Percentiles rank a stretch among this genome's conserved stretches.
phyloP scores from a whole-genome alignment of 805 yeast species.

The Blastobotrys attinorum region DNA sequence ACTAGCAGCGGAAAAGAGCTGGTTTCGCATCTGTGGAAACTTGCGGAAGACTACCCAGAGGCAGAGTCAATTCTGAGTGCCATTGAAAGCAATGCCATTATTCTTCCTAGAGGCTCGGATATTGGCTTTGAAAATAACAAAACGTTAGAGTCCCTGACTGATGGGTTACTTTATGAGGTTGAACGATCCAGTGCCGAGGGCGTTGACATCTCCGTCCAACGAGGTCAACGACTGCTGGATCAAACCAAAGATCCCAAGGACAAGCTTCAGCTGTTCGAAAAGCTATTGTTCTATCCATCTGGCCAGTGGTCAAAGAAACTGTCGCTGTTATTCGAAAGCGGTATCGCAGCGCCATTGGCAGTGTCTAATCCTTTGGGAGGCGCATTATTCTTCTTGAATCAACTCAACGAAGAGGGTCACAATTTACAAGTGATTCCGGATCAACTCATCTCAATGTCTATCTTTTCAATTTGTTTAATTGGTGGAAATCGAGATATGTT shows the following conservation, averaged over 20 bases:
- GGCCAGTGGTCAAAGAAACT: constrained; percentile 16
- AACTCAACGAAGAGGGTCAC: constrained; percentile 2
- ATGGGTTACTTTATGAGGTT: constrained; percentile 9
- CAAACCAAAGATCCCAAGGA: constrained; percentile 6
- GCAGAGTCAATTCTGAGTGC: constrained; percentile 7
- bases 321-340: constrained; percentile 18
- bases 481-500: constrained; percentile 3
- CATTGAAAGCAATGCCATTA: constrained; percentile 7
- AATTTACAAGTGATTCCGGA: constrained; percentile 7
- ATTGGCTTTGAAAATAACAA: not conserved
- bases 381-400: constrained; percentile 20
- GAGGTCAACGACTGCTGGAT: constrained; percentile 10
- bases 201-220: constrained; percentile 11
- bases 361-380: constrained; percentile 22
- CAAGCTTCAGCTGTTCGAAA: constrained; percentile 9
- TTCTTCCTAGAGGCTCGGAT: constrained; percentile 4
- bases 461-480: constrained; percentile 5
- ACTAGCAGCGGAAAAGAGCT: constrained; percentile 9
- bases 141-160: constrained; percentile 4
- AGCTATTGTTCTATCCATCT: constrained; percentile 5
- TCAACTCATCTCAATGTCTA: constrained; percentile 4
- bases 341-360: constrained; percentile 5
- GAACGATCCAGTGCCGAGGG: constrained; percentile 8
- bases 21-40: constrained; percentile 15
- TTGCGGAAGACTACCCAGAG: constrained; percentile 7